Percentiles rank a stretch among this genome's conserved stretches.
phyloP scores from a whole-genome alignment of 371 early-diverging fungal genomes.

The Mortierella sp. region DNA sequence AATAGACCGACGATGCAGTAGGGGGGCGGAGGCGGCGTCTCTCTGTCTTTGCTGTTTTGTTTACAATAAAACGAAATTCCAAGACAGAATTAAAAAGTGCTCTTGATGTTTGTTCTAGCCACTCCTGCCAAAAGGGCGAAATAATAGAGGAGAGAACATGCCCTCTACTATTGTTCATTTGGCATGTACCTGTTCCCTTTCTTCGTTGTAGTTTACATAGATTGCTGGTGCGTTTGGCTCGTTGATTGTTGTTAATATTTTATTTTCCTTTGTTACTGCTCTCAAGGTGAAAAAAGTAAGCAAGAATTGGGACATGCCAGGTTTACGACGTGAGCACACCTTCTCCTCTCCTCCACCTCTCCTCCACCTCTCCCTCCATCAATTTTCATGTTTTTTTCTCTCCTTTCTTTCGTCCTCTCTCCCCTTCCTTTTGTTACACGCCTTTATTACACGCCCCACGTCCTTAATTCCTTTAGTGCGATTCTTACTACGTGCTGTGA shows the following conservation, averaged over 20 bases:
- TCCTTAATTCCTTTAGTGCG: background rate
- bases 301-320: conserved; percentile 6
- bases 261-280: background rate
- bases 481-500: background rate
- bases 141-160: background rate
- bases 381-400: background rate
- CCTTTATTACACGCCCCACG: conserved; percentile 4
- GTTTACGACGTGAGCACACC: background rate
- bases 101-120: background rate
- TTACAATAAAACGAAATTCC: background rate
- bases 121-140: background rate
- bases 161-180: too few relatives aligned
- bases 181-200: background rate
- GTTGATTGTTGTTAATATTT: background rate
- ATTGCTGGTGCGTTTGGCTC: background rate
- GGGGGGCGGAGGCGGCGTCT: background rate
- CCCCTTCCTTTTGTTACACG: background rate
- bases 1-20: background rate
- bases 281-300: background rate
- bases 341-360: background rate
- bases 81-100: conserved; percentile 2
- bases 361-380: background rate
- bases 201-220: background rate
- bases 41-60: conserved; percentile 5
- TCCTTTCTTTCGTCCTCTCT: background rate